Base-by-base conservation (phyloP, 1,139 yeast species). In the Arxiozyma slooffiae region DNA sequence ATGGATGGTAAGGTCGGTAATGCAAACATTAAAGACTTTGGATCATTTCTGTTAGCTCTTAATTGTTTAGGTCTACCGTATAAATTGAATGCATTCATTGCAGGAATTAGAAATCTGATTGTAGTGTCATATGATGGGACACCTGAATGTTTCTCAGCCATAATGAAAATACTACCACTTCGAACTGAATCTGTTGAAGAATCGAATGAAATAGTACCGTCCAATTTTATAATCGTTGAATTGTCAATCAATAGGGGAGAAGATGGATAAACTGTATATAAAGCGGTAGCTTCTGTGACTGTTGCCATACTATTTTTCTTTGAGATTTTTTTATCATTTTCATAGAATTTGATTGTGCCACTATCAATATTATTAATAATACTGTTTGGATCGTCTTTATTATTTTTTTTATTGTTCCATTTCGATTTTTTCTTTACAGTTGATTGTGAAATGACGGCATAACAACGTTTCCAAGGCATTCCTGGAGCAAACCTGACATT, bases 391-490 rank as follows among this genome's bases (percentile, higher is more conserved):
- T 21, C 26, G n/a, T 42, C 8, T n/a, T 26, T 20, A 9, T 40
- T 30, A 20, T 11, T 24, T 17, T 42, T 43, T 21, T 38, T 37
- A 3, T 2, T 40, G 2, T 38, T 53, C 21, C 52, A 53, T 83
- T 37, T 82, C 16, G n/a, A 23, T 11, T 17, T 26, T 42, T 18
- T 20, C 36, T n/a, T 21, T 42, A 20, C 76, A 69, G 62, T 71
- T 7, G 70, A 71, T 8, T 96, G 97, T 54, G 89, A 88, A 51
- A 90, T 78, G n/a, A 89, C 96, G 1, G 95, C 92, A 73, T 78
- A 92, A 65, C 96, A 90, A 56, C 95, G 77, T 63, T 85, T 86
- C 97, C 97, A 92, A 1, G 97, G 96, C 95, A 88, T 87, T 38
- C 98, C 98, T 20, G 94, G 80, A 17, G 97, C 97, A 67, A 90